Evolutionary conservation across 345 rosid species (phyloP).

Genomic region (Kernera saxatilis): DNA sequence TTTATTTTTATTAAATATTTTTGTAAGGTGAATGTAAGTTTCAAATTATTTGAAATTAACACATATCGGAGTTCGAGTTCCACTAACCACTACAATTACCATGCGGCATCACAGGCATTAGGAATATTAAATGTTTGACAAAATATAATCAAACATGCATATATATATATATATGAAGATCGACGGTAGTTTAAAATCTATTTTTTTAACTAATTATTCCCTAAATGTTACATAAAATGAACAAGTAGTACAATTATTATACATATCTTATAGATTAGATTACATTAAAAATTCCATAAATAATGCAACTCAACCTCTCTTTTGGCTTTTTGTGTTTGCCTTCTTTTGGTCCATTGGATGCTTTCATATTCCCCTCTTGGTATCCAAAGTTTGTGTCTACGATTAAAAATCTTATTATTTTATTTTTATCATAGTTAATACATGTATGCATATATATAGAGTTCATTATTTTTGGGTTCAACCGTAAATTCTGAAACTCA

Average conservation of each 20-base stretch:
- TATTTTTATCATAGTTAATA: too few relatives aligned
- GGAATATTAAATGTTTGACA: neutral
- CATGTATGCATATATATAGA: neutral
- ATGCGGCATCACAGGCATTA: neutral
- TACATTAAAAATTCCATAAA: constrained; percentile 19
- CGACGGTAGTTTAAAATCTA: neutral
- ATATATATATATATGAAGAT: neutral
- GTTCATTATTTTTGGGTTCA: neutral
- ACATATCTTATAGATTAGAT: constrained; percentile 17
- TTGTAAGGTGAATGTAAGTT: neutral
- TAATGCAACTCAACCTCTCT: constrained; percentile 38
- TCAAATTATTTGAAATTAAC: neutral
- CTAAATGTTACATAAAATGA: neutral
- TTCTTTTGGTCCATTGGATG: constrained; percentile 32
- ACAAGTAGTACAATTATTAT: constrained; percentile 25
- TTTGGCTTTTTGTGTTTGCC: constrained; percentile 46
- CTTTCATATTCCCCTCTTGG: constrained; percentile 35
- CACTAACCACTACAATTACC: neutral
- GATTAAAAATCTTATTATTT: neutral
- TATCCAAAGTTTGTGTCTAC: constrained; percentile 41
- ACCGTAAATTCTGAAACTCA: neutral
- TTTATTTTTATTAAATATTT: neutral
- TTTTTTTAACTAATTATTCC: neutral
- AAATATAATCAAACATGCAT: neutral
- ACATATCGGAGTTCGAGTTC: neutral